phyloP scores from a whole-genome alignment of 2,329 filamentous ascomycete genomes.

The Fusarium nematophilum region DNA sequence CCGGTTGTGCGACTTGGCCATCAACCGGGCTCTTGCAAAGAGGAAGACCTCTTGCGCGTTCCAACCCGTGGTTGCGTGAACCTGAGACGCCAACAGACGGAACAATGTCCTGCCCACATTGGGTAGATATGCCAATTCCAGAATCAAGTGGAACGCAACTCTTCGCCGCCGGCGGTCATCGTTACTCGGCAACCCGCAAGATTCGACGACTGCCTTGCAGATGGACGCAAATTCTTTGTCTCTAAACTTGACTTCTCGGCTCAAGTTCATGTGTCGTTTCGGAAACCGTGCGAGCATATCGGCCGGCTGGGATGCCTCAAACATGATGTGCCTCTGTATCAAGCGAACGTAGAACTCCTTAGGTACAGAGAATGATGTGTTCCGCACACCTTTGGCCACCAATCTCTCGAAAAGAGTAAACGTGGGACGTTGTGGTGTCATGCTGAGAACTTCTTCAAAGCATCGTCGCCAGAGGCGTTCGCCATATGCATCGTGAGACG shows the following conservation, averaged over 20 bases:
- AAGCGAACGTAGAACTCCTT: slow-evolving; percentile 5
- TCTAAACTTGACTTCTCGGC: background rate
- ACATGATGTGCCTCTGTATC: slow-evolving; percentile 12
- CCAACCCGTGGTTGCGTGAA: slow-evolving; percentile 3
- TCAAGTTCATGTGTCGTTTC: background rate
- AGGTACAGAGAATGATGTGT: background rate
- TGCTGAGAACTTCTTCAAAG: slow-evolving; percentile 14
- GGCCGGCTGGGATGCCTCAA: slow-evolving; percentile 5
- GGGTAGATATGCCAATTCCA: slow-evolving; percentile 15
- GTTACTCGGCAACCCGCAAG: slow-evolving; percentile 4
- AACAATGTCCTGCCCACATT: slow-evolving; percentile 5
- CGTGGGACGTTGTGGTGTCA: slow-evolving; percentile 25
- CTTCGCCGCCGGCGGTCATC: slow-evolving; percentile 6
- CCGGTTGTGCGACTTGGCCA: slow-evolving; percentile 4
- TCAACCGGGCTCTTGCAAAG: slow-evolving; percentile 20
- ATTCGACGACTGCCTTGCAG: background rate
- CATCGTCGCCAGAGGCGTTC: slow-evolving; percentile 25
- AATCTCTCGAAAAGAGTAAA: slow-evolving; percentile 16
- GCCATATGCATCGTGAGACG: slow-evolving; percentile 16
- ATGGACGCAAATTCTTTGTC: background rate
- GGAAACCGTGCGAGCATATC: background rate
- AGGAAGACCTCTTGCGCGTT: slow-evolving; percentile 13
- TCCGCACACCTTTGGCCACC: background rate
- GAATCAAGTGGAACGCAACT: slow-evolving; percentile 22
- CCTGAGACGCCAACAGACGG: background rate